Base-by-base conservation (phyloP, 2,329 filamentous ascomycete species). In the Coccinonectria pachysandricola region DNA sequence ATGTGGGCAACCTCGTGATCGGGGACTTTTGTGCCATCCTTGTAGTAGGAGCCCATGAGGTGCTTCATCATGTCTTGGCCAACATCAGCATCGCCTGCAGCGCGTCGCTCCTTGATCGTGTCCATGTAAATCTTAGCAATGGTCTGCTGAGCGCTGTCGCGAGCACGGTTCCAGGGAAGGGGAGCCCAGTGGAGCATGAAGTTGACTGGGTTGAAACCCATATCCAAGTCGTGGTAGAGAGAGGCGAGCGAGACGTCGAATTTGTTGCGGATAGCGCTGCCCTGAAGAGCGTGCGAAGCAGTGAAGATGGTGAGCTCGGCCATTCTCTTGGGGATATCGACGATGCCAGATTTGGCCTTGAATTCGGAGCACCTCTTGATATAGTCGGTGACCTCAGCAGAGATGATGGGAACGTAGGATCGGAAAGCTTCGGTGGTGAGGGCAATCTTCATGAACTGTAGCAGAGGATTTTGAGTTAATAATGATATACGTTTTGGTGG, bases 231-330 rank as follows among this genome's bases (percentile, higher is more conserved):
- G 59, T 91, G 82, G 64, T 91, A 92, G 27, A 92, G 68, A 33
- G 77, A 67, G 31, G 85, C 85, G 40, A 93, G 83, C 9, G 72
- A 75, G 32, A 77, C 76, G 56, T 92, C 79, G 48, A 93, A 88
- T 48, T 72, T 76, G 50, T 69, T 73, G 40, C 85, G 81, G 32
- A 92, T 79, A 52, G 86, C 82, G 49, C 79, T 76, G 39, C 85
- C 85, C 59, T 93, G 85, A 2, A 93, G 74, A 11, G 81, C 77
- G 49, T 85, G 80, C 9, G 83, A 87, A 21, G 85, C 85, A 22
- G 85, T 92, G 56, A 87, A 93, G 47, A 92, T 87, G 30, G 85
- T 92, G 42, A 92, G 78, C 52, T 92, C 80, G 21, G 82, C 78
- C 70, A 93, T 81, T 42, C 71, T 74, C 45, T 78, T 73, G 31